phyloP scores from a whole-genome alignment of 345 rosid genomes.

The Heritiera fomes region DNA sequence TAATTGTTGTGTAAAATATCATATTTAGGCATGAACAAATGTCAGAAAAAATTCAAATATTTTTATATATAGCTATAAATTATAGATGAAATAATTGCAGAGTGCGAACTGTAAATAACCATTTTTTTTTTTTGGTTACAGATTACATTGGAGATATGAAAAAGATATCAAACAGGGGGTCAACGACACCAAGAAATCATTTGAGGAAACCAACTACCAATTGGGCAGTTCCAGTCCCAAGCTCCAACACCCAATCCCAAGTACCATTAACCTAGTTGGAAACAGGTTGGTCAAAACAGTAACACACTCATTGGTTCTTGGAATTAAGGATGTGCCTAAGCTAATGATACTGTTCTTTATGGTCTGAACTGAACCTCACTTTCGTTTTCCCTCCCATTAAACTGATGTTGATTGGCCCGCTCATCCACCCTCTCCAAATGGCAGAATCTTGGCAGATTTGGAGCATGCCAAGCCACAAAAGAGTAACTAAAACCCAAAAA shows the following conservation, averaged over 20 bases:
- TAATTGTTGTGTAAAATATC: too few relatives aligned
- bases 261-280: not conserved
- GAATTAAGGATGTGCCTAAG: not conserved
- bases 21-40: too few relatives aligned
- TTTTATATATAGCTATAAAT: too few relatives aligned
- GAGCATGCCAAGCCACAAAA: not conserved
- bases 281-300: not conserved
- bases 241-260: not conserved
- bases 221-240: not conserved
- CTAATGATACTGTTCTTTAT: not conserved
- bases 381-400: not conserved
- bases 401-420: not conserved
- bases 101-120: not conserved
- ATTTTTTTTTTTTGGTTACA: too few relatives aligned
- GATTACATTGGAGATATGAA: not conserved
- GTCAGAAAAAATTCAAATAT: too few relatives aligned
- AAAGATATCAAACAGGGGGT: not conserved
- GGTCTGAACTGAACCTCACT: not conserved
- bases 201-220: not conserved
- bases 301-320: not conserved
- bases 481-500: not conserved
- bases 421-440: not conserved
- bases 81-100: too few relatives aligned
- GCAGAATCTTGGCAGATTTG: not conserved
- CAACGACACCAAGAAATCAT: not conserved